phyloP scores from a whole-genome alignment of 345 rosid species.

The Pugionium cornutum region DNA sequence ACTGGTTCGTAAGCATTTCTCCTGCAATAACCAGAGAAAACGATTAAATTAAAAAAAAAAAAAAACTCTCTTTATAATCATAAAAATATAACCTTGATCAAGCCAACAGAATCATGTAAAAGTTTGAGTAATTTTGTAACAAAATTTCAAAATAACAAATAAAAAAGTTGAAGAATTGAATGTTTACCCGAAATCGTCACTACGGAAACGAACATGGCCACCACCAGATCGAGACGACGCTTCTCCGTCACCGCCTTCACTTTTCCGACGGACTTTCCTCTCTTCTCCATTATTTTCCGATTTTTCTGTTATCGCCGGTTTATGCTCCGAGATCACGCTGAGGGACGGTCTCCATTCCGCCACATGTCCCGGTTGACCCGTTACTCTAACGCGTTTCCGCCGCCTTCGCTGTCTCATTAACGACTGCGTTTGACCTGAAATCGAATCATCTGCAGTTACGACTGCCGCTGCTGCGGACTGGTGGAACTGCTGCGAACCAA shows the following conservation, averaged over 20 bases:
- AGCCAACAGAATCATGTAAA: too few species aligned
- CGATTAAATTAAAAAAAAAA: too few species aligned
- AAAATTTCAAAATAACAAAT: too few species aligned
- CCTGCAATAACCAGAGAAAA: constrained; percentile 38
- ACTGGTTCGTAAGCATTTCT: constrained; percentile 27
- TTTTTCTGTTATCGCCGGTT: constrained; percentile 32
- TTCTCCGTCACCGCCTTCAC: constrained; percentile 11
- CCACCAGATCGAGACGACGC: constrained; percentile 32
- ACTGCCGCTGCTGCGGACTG: constrained; percentile 4
- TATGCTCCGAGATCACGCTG: constrained; percentile 59
- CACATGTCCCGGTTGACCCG: constrained; percentile 30
- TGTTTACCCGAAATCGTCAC: constrained; percentile 46
- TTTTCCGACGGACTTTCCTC: constrained; percentile 42
- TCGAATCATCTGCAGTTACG: constrained; percentile 19
- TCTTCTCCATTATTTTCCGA: constrained; percentile 27
- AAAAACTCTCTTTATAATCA: too few species aligned
- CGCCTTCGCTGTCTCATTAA: constrained; percentile 35
- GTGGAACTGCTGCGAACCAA: constrained; percentile 33
- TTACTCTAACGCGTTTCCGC: constrained; percentile 38
- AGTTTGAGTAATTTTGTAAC: too few species aligned
- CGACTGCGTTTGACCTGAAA: constrained; percentile 38
- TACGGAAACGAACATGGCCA: constrained; percentile 40
- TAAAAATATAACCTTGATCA: too few species aligned
- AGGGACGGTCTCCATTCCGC: constrained; percentile 71
- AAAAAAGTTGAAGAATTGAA: not conserved